These are phyloP conservation scores for Trichoderma pleuroti DNA, from an alignment of 2,329 filamentous ascomycete genomes.

Conservation along the genomic window DNA sequence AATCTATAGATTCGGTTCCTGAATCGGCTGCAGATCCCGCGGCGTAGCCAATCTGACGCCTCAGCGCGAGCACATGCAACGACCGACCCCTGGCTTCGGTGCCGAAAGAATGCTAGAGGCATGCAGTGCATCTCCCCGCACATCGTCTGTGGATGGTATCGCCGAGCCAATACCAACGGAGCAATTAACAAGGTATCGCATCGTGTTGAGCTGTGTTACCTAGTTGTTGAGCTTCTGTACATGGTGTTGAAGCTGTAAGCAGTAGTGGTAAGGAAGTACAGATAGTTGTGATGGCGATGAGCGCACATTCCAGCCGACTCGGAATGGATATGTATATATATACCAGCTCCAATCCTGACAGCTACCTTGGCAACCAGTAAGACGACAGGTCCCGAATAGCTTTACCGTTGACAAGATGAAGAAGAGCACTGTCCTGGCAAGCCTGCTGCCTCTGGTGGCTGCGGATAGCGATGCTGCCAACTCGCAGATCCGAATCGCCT, in stretches of 20 bases:
- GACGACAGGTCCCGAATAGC: background rate
- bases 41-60: background rate
- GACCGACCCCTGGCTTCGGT: slow-evolving; percentile 13
- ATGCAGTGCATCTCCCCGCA: background rate
- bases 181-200: background rate
- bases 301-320: background rate
- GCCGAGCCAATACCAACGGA: background rate
- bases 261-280: background rate
- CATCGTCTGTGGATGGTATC: background rate
- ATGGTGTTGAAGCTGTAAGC: background rate
- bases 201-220: background rate
- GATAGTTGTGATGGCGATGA: background rate
- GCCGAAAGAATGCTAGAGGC: slow-evolving; percentile 9
- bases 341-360: background rate
- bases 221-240: background rate
- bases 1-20: slow-evolving; percentile 2
- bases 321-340: background rate
- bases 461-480: slow-evolving; percentile 4
- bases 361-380: background rate
- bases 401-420: background rate
- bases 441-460: background rate
- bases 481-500: slow-evolving; percentile 8
- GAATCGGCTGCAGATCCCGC: background rate
- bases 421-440: background rate
- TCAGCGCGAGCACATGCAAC: background rate